Evolutionary conservation across 257 asterid genomes (phyloP).

Genomic region (Henckelia pumila): DNA sequence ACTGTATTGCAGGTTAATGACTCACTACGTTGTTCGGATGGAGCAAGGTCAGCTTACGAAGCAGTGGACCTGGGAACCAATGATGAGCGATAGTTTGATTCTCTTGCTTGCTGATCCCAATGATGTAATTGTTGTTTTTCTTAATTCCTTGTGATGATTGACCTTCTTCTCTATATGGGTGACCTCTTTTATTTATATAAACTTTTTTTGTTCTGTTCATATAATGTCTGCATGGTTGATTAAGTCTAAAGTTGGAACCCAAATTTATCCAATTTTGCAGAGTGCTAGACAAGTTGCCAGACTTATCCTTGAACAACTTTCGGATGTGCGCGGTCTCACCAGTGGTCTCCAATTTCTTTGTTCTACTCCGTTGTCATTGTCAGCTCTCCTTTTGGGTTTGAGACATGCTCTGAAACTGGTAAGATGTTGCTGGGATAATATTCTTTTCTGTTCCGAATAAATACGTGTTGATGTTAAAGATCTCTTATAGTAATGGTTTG

Average conservation of each 20-base stretch:
- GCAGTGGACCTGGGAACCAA: constrained; percentile 96
- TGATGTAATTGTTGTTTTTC: constrained; percentile 58
- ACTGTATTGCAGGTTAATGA: constrained; percentile 62
- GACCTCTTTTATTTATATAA: background rate
- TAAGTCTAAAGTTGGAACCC: constrained; percentile 26
- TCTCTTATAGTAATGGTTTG: constrained; percentile 15
- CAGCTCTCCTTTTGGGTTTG: constrained; percentile 62
- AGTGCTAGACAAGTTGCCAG: constrained; percentile 74
- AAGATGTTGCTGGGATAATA: constrained; percentile 26
- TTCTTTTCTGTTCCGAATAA: constrained; percentile 15
- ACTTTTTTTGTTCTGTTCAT: background rate
- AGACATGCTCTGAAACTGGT: constrained; percentile 91
- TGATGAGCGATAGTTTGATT: constrained; percentile 81
- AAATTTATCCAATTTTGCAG: constrained; percentile 49
- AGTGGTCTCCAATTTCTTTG: constrained; percentile 84
- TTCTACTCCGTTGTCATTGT: constrained; percentile 62
- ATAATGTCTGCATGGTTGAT: background rate
- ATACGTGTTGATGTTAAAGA: constrained; percentile 16
- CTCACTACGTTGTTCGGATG: constrained; percentile 67
- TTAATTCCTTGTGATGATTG: constrained; percentile 16
- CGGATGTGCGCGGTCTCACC: constrained; percentile 71
- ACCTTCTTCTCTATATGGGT: constrained; percentile 8
- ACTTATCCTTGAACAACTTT: constrained; percentile 82
- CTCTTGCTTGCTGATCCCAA: constrained; percentile 90
- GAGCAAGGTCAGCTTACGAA: constrained; percentile 66